Evolutionary conservation across 2,329 filamentous ascomycete species (phyloP).

Genomic region (Nothomitra cinnamomea): DNA sequence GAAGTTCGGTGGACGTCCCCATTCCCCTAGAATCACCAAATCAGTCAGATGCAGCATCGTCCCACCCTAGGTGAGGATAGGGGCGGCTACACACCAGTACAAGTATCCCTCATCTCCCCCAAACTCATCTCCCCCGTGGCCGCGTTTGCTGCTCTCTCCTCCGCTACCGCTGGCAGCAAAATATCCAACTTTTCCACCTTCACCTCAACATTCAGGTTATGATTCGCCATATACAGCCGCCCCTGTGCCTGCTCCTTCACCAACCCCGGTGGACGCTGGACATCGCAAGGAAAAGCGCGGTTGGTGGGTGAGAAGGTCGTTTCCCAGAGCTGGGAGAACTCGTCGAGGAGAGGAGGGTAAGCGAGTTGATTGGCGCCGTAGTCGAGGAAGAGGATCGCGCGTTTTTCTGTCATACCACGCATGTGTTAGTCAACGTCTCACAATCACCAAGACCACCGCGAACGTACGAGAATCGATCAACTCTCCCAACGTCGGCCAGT

Average conservation of each 20-base stretch:
- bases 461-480: conserved; percentile 42
- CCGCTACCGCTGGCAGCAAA: conserved; percentile 53
- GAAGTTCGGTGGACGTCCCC: conserved; percentile 57
- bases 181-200: conserved; percentile 45
- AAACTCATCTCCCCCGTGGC: conserved; percentile 47
- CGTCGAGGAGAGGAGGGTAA: conserved; percentile 70
- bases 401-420: conserved; percentile 42
- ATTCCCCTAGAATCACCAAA: conserved; percentile 23
- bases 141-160: conserved; percentile 57
- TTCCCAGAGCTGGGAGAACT: conserved; percentile 84
- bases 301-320: conserved; percentile 65
- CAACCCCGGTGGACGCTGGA: conserved; percentile 59
- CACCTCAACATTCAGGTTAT: conserved; percentile 75
- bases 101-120: conserved; percentile 46
- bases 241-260: conserved; percentile 33
- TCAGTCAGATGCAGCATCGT: background rate
- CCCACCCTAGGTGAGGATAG: background rate
- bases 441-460: background rate
- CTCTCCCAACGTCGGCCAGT: conserved; percentile 70
- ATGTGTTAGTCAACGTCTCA: no score
- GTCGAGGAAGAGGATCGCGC: conserved; percentile 69
- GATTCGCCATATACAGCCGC: conserved; percentile 69
- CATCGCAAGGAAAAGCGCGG: conserved; percentile 56
- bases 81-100: conserved; percentile 26
- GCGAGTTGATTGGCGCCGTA: conserved; percentile 64